Percentiles rank a stretch among this genome's conserved stretches.
Evolutionary conservation across 129 eudicot genomes (phyloP).

Genomic region (Centella asiatica): DNA sequence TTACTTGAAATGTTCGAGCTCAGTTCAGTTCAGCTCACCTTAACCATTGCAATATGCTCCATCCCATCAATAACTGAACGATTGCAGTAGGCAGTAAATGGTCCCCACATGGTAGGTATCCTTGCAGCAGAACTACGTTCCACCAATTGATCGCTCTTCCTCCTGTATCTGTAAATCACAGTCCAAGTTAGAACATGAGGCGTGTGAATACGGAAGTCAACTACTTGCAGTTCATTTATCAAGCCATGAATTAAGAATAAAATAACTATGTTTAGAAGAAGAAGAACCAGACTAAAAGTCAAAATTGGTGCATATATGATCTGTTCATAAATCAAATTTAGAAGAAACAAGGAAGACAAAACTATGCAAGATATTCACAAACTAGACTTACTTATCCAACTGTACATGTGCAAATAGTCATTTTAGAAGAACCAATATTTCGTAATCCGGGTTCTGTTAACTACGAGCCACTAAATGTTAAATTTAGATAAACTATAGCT

Average conservation of each 20-base stretch:
- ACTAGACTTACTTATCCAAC: no score
- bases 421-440: no score
- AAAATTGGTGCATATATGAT: no score
- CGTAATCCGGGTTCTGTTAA: no score
- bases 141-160: conserved; percentile 60
- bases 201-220: not conserved
- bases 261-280: not conserved
- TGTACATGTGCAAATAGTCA: no score
- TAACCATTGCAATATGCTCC: conserved; percentile 82
- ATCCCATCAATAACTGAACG: conserved; percentile 60
- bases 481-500: no score
- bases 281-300: not conserved
- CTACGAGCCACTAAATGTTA: no score
- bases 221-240: not conserved
- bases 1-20: not conserved
- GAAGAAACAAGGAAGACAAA: no score
- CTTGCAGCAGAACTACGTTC: conserved; percentile 77
- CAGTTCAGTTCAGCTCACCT: conserved; percentile 28
- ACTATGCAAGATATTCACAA: no score
- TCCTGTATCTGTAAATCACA: conserved; percentile 55
- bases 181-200: not conserved
- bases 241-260: not conserved
- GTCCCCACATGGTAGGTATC: conserved; percentile 86
- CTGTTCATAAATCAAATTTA: no score
- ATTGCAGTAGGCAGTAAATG: conserved; percentile 69